Base-by-base conservation (phyloP, 306 rosid genomes). In the Prunus armeniaca region DNA sequence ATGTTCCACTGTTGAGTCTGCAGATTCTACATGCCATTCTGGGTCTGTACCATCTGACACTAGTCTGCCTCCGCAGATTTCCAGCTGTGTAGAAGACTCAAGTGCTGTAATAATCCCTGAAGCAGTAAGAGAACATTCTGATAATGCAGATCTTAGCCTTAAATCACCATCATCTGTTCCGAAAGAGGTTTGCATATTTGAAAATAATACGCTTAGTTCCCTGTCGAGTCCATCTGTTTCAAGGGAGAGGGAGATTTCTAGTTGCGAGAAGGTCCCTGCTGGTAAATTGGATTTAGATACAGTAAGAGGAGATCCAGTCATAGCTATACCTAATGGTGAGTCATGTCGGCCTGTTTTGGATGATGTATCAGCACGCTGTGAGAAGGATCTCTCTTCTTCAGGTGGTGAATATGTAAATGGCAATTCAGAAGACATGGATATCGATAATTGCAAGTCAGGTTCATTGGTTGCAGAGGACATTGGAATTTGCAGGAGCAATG, bases 401-500 rank as follows among this genome's bases (percentile, higher is more conserved):
- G 76, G 46, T 69, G 4, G 49, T 20, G 63, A 57, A 73, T 67
- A 67, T 38, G 65, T 11, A 68, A 71, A 67, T 68, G 83, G 76
- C 69, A 77, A 67, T 76, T 81, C 82, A 10, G 87, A 73, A 72
- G 84, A 77, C 73, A 73, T 19, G 65, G 85, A 80, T 18, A 81
- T 73, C 57, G 65, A 76, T 58, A 65, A 67, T 47, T 47, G 81
- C 58, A 72, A 80, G 73, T 76, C 85, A 10, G 47, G 51, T 32
- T 65, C 89, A 28, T n/a, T 28, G 15, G 55, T 9, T 12, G 79
- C 63, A 12, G 74, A 47, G 50, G 79, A 63, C 57, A 18, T 77
- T 25, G 79, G 86, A 65, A 72, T 78, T 60, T 72, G 52, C 79
- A 76, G 20, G 46, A 27, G 82, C 77, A 89, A 89, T 45, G 97